A percentile compares a stretch with the other conserved stretches of the same genome.
phyloP scores from a whole-genome alignment of 768 basidiomycete genomes.

The Pisolithus sp. region DNA sequence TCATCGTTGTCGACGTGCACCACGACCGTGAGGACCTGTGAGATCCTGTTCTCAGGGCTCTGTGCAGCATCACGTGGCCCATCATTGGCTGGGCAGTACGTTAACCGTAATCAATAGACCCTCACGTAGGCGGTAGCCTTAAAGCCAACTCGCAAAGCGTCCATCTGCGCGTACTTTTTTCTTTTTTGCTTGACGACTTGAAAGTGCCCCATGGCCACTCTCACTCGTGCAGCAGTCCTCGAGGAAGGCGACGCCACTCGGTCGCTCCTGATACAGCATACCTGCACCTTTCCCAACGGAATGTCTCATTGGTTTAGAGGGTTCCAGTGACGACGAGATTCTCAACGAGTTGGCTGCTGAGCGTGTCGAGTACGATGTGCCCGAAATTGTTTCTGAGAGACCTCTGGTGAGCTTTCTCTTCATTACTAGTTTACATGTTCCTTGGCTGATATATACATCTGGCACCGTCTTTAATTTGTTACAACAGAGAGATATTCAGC shows the following conservation, averaged over 20 bases:
- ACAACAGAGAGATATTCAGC: conserved; percentile 52
- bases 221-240: not conserved
- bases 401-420: conserved; percentile 5
- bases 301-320: conserved; percentile 5
- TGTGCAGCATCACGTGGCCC: too few species aligned
- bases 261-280: conserved; percentile 6
- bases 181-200: too few species aligned
- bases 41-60: too few species aligned
- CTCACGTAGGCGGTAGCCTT: too few species aligned
- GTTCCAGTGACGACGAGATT: conserved; percentile 4
- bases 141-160: too few species aligned
- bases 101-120: too few species aligned
- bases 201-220: not conserved
- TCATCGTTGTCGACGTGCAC: too few species aligned
- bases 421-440: too few species aligned
- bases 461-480: too few species aligned
- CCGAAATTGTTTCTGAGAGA: not conserved
- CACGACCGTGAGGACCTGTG: too few species aligned
- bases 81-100: too few species aligned
- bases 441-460: not conserved
- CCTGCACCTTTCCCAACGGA: conserved; percentile 21
- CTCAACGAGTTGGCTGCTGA: conserved; percentile 19
- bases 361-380: conserved; percentile 15
- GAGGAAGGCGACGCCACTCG: not conserved
- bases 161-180: too few species aligned